Evolutionary conservation across 2,329 filamentous ascomycete genomes (phyloP).

Genomic region (Cadophora sp.): DNA sequence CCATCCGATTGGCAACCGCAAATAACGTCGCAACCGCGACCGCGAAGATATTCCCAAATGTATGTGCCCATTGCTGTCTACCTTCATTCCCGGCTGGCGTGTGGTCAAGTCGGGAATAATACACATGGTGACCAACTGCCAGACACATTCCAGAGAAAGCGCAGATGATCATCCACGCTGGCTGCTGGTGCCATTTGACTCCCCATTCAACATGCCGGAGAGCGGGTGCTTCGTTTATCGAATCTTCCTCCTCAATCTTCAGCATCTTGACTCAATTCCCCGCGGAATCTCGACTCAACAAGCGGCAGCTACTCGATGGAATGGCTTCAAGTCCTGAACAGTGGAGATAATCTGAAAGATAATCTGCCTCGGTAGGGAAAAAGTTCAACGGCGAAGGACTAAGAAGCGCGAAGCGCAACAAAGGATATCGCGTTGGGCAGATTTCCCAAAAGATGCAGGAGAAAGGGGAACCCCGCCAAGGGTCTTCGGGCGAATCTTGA

Average conservation of each 20-base stretch:
- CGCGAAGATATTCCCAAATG: conserved; percentile 3
- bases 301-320: too few species aligned
- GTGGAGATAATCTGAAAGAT: not conserved
- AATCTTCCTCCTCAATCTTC: not conserved
- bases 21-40: not conserved
- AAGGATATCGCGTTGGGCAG: not conserved
- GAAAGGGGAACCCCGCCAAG: not conserved
- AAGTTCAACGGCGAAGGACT: too few species aligned
- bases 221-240: not conserved
- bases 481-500: not conserved
- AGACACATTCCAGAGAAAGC: not conserved
- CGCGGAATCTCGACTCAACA: too few species aligned
- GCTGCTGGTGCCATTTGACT: conserved; percentile 11
- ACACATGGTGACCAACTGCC: not conserved
- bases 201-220: not conserved
- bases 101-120: conserved; percentile 3
- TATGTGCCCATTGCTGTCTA: not conserved
- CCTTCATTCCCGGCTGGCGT: not conserved
- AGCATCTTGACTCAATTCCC: not conserved
- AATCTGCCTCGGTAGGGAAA: not conserved
- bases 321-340: not conserved
- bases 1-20: not conserved
- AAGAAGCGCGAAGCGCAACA: not conserved
- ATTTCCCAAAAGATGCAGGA: not conserved
- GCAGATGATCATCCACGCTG: not conserved